Conservation (phyloP, 1,284 basidiomycete genomes). For the Rhodotorula sp. region DNA sequence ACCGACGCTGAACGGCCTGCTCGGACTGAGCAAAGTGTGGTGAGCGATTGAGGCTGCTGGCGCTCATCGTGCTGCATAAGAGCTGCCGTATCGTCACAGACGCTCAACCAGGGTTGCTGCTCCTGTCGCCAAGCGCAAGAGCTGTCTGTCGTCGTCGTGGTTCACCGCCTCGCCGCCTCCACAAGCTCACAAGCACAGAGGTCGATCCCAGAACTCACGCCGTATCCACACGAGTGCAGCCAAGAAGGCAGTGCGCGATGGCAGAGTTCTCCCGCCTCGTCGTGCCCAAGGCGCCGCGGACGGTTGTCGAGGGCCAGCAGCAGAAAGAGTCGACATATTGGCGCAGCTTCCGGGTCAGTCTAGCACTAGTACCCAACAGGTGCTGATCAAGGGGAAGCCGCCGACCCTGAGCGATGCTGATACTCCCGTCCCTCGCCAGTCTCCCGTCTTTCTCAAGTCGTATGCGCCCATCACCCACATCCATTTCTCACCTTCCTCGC, state of each 20-base stretch:
- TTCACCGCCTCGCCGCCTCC: too few species aligned
- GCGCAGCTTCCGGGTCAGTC: slow-evolving; percentile 35
- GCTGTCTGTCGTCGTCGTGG: too few species aligned
- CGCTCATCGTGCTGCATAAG: too few species aligned
- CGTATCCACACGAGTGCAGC: neutral
- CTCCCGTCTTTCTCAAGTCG: slow-evolving; percentile 88
- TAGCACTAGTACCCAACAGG: neutral
- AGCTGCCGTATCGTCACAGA: neutral
- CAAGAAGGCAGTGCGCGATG: slow-evolving; percentile 12
- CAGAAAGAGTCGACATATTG: slow-evolving; percentile 38
- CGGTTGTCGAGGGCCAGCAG: slow-evolving; percentile 25
- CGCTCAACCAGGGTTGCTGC: neutral
- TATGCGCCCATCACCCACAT: slow-evolving; percentile 89
- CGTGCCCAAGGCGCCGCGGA: slow-evolving; percentile 35
- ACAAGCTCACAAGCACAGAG: neutral
- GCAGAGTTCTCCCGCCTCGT: slow-evolving; percentile 38
- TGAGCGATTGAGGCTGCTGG: too few species aligned
- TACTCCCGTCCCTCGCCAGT: slow-evolving; percentile 46
- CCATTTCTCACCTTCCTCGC: slow-evolving; percentile 78
- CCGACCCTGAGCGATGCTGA: neutral
- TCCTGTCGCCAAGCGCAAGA: neutral
- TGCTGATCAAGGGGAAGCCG: too few species aligned
- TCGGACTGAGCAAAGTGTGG: too few species aligned
- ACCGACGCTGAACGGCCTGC: too few species aligned
- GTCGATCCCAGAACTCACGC: neutral